Evolutionary conservation across 2,329 filamentous ascomycete genomes (phyloP), one percentile per base, ranked within the genome.

Genomic region (Zopfia rhizophila): DNA sequence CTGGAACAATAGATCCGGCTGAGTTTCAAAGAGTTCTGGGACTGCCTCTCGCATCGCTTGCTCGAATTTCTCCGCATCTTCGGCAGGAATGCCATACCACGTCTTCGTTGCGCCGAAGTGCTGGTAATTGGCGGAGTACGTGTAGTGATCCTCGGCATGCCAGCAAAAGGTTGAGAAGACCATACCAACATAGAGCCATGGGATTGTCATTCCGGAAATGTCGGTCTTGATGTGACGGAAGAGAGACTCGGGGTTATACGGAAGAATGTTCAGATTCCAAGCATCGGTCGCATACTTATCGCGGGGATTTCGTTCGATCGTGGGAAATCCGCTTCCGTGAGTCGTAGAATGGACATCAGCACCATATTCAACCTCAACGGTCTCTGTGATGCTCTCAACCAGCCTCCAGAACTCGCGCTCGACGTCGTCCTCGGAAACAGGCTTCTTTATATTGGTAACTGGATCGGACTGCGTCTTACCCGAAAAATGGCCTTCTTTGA

Each of bases 101-200:
- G 94, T 99, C 76, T 99, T 99, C 2, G 94, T 99, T 1, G 92
- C 91, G 7, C 94, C 94, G 63, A 99, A 96, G 63, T 99, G 94
- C 69, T 99, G 94, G 63, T 97, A 99, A 59, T 99, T 99, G 39
- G 94, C 89, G 1, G 94, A 99, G 68, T 97, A 99, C 2, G 94
- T 88, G 68, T 96, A 97, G 66, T 99, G 94, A 64, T 99, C 94
- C 66, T 99, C 94, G 55, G 96, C 97, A 70, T 99, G 94, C 94
- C 94, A 99, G 72, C 94, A 99, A 66, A 99, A 99, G 0, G 94
- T 97, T 0, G 94, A 99, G 69, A 99, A 99, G 27, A 96, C 95
- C 94, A 99, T 99, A 51, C 94, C 94, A 3, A 99, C 94, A 66
- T 99, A 99, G 3, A 99, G 85, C 94, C 94, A 99, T 0, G 94